Evolutionary conservation across 2,329 filamentous ascomycete species (phyloP).

Genomic region (Dothideomycetes sp.): DNA sequence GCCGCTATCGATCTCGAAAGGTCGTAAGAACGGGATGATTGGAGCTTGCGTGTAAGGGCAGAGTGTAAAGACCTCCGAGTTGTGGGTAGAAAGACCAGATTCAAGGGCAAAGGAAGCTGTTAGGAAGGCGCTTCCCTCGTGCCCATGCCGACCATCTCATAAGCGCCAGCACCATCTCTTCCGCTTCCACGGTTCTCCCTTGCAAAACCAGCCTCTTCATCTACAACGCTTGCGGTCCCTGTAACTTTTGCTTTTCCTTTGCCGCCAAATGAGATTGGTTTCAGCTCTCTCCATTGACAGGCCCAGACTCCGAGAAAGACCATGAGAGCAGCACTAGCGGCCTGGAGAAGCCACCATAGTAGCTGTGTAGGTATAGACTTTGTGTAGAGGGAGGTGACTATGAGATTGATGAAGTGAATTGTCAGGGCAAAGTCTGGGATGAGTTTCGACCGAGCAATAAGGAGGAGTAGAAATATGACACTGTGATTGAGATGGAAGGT

Average conservation of each 20-base stretch:
- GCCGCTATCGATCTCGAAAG: too few species aligned
- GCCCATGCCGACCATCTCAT: conserved; percentile 36
- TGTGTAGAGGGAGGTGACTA: conserved; percentile 69
- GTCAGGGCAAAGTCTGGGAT: conserved; percentile 91
- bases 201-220: conserved; percentile 27
- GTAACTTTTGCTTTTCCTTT: conserved; percentile 21
- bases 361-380: conserved; percentile 62
- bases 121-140: conserved; percentile 20
- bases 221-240: conserved; percentile 13
- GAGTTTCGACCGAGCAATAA: conserved; percentile 83
- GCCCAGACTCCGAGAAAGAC: conserved; percentile 73
- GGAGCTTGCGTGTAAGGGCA: too few species aligned
- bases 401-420: conserved; percentile 70
- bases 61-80: too few species aligned
- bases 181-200: conserved; percentile 29
- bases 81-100: too few species aligned
- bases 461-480: conserved; percentile 67
- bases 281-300: conserved; percentile 80
- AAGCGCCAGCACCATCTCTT: conserved; percentile 34
- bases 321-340: conserved; percentile 51
- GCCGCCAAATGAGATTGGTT: conserved; percentile 78
- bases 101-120: too few species aligned
- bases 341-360: conserved; percentile 76
- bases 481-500: conserved; percentile 45
- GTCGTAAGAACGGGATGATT: too few species aligned